Evolutionary conservation across 2,329 filamentous ascomycete genomes (phyloP), one percentile per base, ranked within the genome.

Genomic region (Neoscytalidium dimidiatum): DNA sequence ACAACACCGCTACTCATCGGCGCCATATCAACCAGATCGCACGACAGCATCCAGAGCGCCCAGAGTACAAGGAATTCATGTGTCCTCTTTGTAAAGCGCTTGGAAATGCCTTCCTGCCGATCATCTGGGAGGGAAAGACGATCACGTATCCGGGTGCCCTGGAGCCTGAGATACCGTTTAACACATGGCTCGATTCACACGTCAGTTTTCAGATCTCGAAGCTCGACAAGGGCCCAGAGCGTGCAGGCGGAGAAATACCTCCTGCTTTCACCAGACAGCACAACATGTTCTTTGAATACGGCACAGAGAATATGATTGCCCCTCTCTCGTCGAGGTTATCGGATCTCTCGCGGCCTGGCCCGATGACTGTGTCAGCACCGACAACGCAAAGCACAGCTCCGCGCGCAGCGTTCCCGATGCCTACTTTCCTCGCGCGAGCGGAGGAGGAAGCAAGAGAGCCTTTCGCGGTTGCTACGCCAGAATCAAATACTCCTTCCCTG

Each of bases 61-160:
- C 92, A 1, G 83, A 85, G 21, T 83, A 86, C 48, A 91, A 96
- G 68, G 95, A 99, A 72, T 99, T 99, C 75, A 91, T 98, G 63
- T 99, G 95, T 71, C 95, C 95, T 1, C 83, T 99, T 0, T 99
- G 95, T 82, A 99, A 99, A 78, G 96, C 95, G 3, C 84, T 99
- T 0, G 95, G 95, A 2, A 99, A 99, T 74, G 87, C 92, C 0
- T 99, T 99, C 79, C 77, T 99, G 41, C 96, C 96, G 0, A 92
- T 99, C 67, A 89, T 96, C 41, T 99, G 95, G 95, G 96, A 94
- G 75, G 91, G 91, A 28, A 90, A 96, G 72, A 92, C 96, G 70
- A 92, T 97, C 73, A 87, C 88, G 1, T 92, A 94, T 67, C 89
- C 92, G 0, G 90, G 91, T 3, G 83, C 87, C n/a, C 80, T 97